These are phyloP conservation scores for Leptographium procerum DNA, from an alignment of 2,329 filamentous ascomycete species.

Conservation along the genomic window DNA sequence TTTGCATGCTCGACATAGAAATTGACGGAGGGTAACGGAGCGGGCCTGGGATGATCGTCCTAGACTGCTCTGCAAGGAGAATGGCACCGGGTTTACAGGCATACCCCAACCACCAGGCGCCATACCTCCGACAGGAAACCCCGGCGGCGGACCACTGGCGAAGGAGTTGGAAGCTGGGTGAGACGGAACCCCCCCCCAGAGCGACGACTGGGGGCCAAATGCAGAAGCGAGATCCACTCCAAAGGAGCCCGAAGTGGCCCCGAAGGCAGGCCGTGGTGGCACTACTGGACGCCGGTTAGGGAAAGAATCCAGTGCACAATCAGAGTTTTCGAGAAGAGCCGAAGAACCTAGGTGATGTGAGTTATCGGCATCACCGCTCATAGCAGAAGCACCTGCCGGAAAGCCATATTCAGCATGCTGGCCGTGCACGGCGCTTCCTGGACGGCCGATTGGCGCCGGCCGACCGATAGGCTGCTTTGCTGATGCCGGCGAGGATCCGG, in stretches of 20 bases:
- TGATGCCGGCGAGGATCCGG: constrained; percentile 26
- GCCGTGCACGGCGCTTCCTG: constrained; percentile 57
- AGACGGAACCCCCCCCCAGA: constrained; percentile 8
- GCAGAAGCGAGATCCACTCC: constrained; percentile 8
- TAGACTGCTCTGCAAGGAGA: constrained; percentile 20
- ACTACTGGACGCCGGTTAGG: constrained; percentile 13
- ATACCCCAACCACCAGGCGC: constrained; percentile 4
- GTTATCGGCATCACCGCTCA: constrained; percentile 55
- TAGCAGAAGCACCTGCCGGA: constrained; percentile 5
- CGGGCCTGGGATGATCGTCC: constrained; percentile 46
- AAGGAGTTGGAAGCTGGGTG: constrained; percentile 2
- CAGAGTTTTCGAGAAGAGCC: constrained; percentile 69
- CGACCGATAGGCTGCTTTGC: constrained; percentile 65
- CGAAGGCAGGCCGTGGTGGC: constrained; percentile 12
- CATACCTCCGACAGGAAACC: constrained; percentile 2
- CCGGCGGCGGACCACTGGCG: background rate
- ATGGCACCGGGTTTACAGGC: constrained; percentile 13
- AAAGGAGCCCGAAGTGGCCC: constrained; percentile 1
- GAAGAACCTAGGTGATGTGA: constrained; percentile 71
- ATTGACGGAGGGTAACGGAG: constrained; percentile 56
- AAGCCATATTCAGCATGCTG: constrained; percentile 24
- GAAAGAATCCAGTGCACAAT: constrained; percentile 36
- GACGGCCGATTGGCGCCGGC: constrained; percentile 79
- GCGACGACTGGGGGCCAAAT: constrained; percentile 11
- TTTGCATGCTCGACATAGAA: constrained; percentile 72